Evolutionary conservation across 78 protist species (phyloP).

Genomic region (Protostelium mycophagum): DNA sequence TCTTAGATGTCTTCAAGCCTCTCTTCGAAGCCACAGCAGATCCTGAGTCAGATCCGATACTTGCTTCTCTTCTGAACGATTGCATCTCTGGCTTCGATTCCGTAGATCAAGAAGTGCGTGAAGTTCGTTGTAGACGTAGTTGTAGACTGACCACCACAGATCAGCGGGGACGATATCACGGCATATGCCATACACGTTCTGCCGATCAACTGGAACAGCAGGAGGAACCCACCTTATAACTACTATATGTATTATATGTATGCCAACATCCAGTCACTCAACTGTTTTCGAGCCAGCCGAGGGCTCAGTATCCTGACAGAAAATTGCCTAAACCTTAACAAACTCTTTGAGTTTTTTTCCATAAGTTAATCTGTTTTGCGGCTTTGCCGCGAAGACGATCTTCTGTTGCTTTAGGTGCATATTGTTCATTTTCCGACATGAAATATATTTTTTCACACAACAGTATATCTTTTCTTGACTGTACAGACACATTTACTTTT

Average conservation of each 20-base stretch:
- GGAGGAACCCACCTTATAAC: constrained; percentile 92
- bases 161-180: constrained; percentile 37
- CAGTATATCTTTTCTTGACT: background rate
- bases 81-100: constrained; percentile 91
- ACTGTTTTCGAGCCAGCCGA: constrained; percentile 65
- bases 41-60: constrained; percentile 76
- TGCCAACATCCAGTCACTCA: constrained; percentile 87
- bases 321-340: background rate
- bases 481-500: constrained; percentile 55
- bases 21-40: constrained; percentile 89
- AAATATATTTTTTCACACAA: too few relatives aligned
- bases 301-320: constrained; percentile 34
- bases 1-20: constrained; percentile 84
- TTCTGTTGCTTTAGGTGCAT: too few relatives aligned
- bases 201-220: constrained; percentile 79
- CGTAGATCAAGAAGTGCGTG: constrained; percentile 93
- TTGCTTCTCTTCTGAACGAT: constrained; percentile 58
- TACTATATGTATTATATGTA: constrained; percentile 90
- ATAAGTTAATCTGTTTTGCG: too few relatives aligned
- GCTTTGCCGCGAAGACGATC: too few relatives aligned
- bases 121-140: constrained; percentile 6
- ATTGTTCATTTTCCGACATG: too few relatives aligned
- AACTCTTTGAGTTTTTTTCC: background rate
- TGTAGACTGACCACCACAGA: constrained; percentile 75
- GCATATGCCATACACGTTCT: background rate